Conservation (phyloP, 1,284 basidiomycete genomes). For the Anthracocystis setariae region DNA sequence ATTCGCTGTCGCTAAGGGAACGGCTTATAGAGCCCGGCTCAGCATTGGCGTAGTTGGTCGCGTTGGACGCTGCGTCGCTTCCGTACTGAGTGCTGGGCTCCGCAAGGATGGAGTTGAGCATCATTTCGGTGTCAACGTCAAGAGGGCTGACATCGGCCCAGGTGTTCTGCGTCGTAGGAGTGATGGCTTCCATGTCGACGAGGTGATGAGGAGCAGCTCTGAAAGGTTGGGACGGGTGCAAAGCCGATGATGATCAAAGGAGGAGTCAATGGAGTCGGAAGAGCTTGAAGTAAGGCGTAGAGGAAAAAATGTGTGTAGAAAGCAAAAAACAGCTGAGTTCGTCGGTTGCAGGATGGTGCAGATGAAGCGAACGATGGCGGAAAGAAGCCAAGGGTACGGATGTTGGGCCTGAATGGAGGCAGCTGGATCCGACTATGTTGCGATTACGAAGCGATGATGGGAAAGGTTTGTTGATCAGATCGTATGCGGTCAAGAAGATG, state of each 20-base stretch:
- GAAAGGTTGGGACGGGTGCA: too few species aligned
- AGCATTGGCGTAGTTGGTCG: not conserved
- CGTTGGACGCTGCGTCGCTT: not conserved
- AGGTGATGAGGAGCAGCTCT: too few species aligned
- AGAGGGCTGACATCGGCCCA: conserved; percentile 20
- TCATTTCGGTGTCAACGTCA: conserved; percentile 36
- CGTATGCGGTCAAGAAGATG: not conserved
- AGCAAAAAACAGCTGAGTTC: conserved; percentile 2
- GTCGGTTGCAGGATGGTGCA: conserved; percentile 38
- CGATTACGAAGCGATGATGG: conserved; percentile 3
- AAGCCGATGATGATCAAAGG: not conserved
- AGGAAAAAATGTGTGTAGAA: not conserved
- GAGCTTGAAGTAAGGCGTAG: not conserved
- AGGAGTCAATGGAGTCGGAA: too few species aligned
- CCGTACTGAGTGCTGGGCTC: not conserved
- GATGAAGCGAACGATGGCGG: conserved; percentile 6
- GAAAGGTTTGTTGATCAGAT: not conserved
- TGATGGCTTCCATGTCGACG: conserved; percentile 12
- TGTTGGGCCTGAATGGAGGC: conserved; percentile 30
- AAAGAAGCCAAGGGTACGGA: conserved; percentile 3
- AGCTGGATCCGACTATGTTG: not conserved
- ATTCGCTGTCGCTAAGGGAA: conserved; percentile 13
- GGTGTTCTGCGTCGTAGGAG: conserved; percentile 15
- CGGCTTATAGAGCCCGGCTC: conserved; percentile 12
- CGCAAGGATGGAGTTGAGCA: conserved; percentile 27